phyloP scores from a whole-genome alignment of 495 filamentous ascomycete genomes.

The Apiosordaria backusii region DNA sequence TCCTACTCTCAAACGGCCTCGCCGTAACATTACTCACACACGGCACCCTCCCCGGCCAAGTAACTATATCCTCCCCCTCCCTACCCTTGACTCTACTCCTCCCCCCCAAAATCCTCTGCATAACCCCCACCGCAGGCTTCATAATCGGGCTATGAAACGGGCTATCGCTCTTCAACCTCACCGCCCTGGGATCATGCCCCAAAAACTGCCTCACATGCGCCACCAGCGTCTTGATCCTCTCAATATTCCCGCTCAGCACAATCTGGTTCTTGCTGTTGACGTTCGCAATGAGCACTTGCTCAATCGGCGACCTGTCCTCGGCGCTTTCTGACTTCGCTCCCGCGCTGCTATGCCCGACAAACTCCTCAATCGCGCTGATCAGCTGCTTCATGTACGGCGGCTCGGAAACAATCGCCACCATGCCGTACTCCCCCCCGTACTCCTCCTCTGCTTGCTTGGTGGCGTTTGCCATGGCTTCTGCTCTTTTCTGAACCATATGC shows the following conservation, averaged over 20 bases:
- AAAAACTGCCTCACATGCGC: constrained; percentile 87
- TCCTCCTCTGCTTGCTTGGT: constrained; percentile 58
- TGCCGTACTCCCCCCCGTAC: constrained; percentile 77
- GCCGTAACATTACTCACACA: constrained; percentile 86
- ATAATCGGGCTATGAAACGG: constrained; percentile 94
- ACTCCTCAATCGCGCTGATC: constrained; percentile 72
- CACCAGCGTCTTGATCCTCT: constrained; percentile 77
- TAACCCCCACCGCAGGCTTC: constrained; percentile 72
- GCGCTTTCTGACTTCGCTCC: constrained; percentile 64
- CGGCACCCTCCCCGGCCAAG: constrained; percentile 67
- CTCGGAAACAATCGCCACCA: constrained; percentile 90
- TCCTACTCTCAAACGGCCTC: constrained; percentile 66
- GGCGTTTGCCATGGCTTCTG: constrained; percentile 79
- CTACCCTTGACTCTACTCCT: constrained; percentile 47
- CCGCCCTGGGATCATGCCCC: constrained; percentile 87
- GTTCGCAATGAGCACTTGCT: constrained; percentile 90
- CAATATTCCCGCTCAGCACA: constrained; percentile 84
- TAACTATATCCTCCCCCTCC: constrained; percentile 52
- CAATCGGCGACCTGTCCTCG: constrained; percentile 64
- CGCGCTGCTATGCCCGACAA: constrained; percentile 63
- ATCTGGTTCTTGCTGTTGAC: constrained; percentile 96
- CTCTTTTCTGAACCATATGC: constrained; percentile 70
- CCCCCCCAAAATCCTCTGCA: constrained; percentile 59
- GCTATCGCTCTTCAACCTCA: constrained; percentile 80
- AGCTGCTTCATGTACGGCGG: constrained; percentile 63